Percentiles rank a stretch among this genome's conserved stretches.
Conservation (phyloP, 2,329 filamentous ascomycete species). For the Aspergillus amoenus region DNA sequence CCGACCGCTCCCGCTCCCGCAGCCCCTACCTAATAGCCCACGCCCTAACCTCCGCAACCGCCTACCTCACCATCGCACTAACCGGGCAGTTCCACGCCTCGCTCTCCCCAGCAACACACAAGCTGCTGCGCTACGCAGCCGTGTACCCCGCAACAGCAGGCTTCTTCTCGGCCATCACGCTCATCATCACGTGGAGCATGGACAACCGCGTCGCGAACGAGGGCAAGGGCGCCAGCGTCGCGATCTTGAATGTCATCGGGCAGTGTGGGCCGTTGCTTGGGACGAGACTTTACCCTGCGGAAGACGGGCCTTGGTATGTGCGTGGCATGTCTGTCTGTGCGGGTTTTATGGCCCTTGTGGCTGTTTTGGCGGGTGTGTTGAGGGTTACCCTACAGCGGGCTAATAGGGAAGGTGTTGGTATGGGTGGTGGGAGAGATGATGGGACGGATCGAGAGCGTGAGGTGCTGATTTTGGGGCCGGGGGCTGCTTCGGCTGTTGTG, state of each 20-base stretch:
- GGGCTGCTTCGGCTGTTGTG: slow-evolving; percentile 6
- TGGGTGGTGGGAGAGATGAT: slow-evolving; percentile 39
- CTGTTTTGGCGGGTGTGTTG: slow-evolving; percentile 54
- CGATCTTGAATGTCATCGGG: slow-evolving; percentile 76
- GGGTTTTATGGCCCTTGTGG: slow-evolving; percentile 62
- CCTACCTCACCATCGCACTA: slow-evolving; percentile 60
- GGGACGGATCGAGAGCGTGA: slow-evolving; percentile 27
- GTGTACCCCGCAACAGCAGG: slow-evolving; percentile 77
- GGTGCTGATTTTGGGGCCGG: slow-evolving; percentile 26
- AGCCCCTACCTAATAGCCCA: slow-evolving; percentile 67
- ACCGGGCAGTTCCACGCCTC: slow-evolving; percentile 46
- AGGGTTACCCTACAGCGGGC: slow-evolving; percentile 53
- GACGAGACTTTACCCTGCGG: slow-evolving; percentile 61
- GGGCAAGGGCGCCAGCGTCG: slow-evolving; percentile 73
- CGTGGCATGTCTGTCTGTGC: slow-evolving; percentile 64
- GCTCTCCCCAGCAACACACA: slow-evolving; percentile 33
- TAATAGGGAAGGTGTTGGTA: slow-evolving; percentile 40
- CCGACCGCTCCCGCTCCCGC: slow-evolving; percentile 65
- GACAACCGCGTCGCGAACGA: slow-evolving; percentile 75
- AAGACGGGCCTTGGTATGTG: slow-evolving; percentile 62
- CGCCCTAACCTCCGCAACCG: slow-evolving; percentile 67
- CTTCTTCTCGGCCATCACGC: slow-evolving; percentile 80
- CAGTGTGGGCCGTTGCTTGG: slow-evolving; percentile 76
- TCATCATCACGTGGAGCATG: slow-evolving; percentile 84
- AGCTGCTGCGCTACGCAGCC: slow-evolving; percentile 63